These are phyloP conservation scores for Chalciporus sphaerocephalus DNA, from an alignment of 768 basidiomycete genomes.

Conservation along the genomic window DNA sequence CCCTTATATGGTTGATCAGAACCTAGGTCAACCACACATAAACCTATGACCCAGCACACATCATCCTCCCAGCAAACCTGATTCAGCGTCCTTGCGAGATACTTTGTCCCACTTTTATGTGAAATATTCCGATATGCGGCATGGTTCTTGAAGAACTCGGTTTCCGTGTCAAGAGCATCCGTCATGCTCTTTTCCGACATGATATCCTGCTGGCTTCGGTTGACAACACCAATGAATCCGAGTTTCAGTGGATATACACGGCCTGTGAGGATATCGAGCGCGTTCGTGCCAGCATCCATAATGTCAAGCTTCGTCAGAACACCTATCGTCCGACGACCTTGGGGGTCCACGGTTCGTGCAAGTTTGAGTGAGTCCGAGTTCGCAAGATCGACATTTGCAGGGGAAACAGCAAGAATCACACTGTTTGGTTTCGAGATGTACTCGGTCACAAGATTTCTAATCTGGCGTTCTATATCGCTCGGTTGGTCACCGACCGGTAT, in stretches of 20 bases:
- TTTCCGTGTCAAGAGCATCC: slow-evolving; percentile 80
- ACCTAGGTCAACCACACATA: slow-evolving; percentile 50
- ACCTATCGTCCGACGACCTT: slow-evolving; percentile 94
- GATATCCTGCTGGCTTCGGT: slow-evolving; percentile 97
- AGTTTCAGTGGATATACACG: slow-evolving; percentile 97
- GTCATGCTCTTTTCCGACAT: slow-evolving; percentile 79
- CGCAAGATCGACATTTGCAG: slow-evolving; percentile 97
- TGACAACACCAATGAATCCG: slow-evolving; percentile 97
- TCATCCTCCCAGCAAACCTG: slow-evolving; percentile 51
- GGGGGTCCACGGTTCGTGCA: slow-evolving; percentile 91
- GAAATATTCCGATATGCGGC: slow-evolving; percentile 92
- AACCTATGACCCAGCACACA: neutral
- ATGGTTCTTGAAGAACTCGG: slow-evolving; percentile 88
- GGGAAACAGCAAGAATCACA: slow-evolving; percentile 94
- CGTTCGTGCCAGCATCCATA: slow-evolving; percentile 99
- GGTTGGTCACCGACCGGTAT: slow-evolving; percentile 97
- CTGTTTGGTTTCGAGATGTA: slow-evolving; percentile 97
- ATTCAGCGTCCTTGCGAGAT: slow-evolving; percentile 88
- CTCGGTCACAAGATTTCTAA: slow-evolving; percentile 88
- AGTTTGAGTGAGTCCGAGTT: slow-evolving; percentile 98
- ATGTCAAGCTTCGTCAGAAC: slow-evolving; percentile 96
- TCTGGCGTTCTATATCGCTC: slow-evolving; percentile 95
- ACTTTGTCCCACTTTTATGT: slow-evolving; percentile 96
- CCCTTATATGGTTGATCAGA: slow-evolving; percentile 94
- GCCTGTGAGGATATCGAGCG: slow-evolving; percentile 91